Conservation (phyloP, 352 stramenopile species). For the Pythium phragmiticola region DNA sequence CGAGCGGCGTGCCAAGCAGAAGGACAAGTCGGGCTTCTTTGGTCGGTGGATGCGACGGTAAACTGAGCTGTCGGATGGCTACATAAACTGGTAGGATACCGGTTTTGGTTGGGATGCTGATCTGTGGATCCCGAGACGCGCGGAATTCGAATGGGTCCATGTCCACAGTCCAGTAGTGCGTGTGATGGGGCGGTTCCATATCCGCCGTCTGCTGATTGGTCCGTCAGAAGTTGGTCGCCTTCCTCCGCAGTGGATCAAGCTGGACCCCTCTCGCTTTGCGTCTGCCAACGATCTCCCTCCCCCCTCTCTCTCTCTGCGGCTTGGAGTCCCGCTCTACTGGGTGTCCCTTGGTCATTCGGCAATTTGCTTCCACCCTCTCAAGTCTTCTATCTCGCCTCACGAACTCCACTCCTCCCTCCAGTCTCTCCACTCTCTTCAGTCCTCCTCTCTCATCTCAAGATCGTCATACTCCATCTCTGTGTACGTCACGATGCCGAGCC, state of each 20-base stretch:
- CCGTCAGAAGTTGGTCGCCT: not conserved
- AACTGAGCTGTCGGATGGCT: not conserved
- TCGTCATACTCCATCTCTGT: not conserved
- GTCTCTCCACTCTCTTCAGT: not conserved
- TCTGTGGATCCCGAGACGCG: not conserved
- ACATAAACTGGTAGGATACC: not conserved
- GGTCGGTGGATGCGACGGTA: constrained; percentile 18
- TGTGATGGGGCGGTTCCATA: not conserved
- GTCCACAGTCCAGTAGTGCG: not conserved
- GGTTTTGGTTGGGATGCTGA: not conserved
- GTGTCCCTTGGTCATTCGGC: constrained; percentile 3
- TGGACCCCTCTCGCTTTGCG: constrained; percentile 4
- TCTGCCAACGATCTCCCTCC: not conserved
- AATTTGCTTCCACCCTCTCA: not conserved
- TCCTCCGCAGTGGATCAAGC: not conserved
- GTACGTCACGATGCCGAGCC: not conserved
- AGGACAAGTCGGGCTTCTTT: constrained; percentile 21
- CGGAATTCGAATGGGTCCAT: not conserved
- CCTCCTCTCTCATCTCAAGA: not conserved
- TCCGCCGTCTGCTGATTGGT: not conserved
- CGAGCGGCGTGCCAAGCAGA: constrained; percentile 16
- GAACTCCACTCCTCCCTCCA: not conserved
- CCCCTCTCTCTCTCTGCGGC: not conserved
- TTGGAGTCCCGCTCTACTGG: not conserved
- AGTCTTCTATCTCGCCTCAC: not conserved